Percentiles rank a stretch among this genome's conserved stretches.
Evolutionary conservation across 768 basidiomycete species (phyloP).

Genomic region (Pleurotus salmoneostramineus): DNA sequence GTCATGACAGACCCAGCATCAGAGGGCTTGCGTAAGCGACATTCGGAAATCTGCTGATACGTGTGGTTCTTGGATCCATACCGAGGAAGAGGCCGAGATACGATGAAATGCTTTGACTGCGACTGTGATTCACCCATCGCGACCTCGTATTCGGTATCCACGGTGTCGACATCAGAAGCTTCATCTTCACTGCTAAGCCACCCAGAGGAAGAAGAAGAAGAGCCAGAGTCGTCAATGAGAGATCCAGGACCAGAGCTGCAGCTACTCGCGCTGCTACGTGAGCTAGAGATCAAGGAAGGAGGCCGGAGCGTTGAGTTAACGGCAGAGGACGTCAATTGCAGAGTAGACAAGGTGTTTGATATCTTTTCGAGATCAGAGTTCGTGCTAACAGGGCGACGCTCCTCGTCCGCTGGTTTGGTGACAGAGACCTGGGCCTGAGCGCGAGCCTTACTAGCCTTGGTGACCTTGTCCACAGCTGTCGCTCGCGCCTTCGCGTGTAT

Average conservation of each 20-base stretch:
- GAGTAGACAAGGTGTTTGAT: constrained; percentile 13
- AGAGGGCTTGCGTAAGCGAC: constrained; percentile 38
- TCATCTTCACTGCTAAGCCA: constrained; percentile 52
- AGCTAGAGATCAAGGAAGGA: constrained; percentile 30
- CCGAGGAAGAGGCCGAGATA: constrained; percentile 42
- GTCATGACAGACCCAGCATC: constrained; percentile 46
- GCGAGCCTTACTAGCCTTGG: constrained; percentile 50
- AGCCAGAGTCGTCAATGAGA: constrained; percentile 59
- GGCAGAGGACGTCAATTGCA: constrained; percentile 26
- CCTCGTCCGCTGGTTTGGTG: constrained; percentile 37
- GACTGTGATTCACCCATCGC: constrained; percentile 20
- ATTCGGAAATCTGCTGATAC: constrained; percentile 22
- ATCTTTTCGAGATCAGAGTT: not conserved
- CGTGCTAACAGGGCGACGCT: constrained; percentile 11
- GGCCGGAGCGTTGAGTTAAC: constrained; percentile 31
- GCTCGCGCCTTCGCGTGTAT: constrained; percentile 37
- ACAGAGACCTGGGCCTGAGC: constrained; percentile 38
- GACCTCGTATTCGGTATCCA: constrained; percentile 27
- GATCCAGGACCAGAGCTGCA: constrained; percentile 58
- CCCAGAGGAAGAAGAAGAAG: constrained; percentile 53
- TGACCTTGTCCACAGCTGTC: constrained; percentile 50
- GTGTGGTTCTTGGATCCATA: constrained; percentile 28
- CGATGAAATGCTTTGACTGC: constrained; percentile 33
- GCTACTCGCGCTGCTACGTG: constrained; percentile 23
- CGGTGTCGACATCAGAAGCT: constrained; percentile 31